Evolutionary conservation across 176 grass and related monocot species (phyloP).

Genomic region (Carex scoparia): DNA sequence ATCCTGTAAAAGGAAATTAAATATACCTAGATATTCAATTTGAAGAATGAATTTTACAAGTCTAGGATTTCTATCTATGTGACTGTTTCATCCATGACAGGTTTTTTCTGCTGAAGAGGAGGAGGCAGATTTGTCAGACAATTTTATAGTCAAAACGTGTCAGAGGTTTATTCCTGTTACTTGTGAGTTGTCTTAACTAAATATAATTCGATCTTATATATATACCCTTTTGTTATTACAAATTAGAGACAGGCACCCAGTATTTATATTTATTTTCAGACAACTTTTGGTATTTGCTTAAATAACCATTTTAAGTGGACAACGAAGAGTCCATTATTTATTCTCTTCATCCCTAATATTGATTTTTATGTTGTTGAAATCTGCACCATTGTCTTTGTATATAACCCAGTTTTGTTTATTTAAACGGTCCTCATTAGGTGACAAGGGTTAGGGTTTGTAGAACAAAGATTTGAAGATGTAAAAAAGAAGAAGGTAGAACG

Average conservation of each 20-base stretch:
- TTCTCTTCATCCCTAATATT: background rate
- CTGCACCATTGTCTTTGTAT: background rate
- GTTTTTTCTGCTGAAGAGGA: conserved; percentile 75
- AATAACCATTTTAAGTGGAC: background rate
- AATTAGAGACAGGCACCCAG: background rate
- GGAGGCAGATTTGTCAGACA: conserved; percentile 84
- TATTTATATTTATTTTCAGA: conserved; percentile 8
- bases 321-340: background rate
- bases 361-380: background rate
- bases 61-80: conserved; percentile 17
- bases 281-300: background rate
- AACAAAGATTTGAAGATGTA: background rate
- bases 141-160: conserved; percentile 98
- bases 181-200: conserved; percentile 37
- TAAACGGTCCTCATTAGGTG: background rate
- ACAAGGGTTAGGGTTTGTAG: background rate
- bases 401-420: background rate
- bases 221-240: background rate
- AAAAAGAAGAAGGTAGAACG: background rate
- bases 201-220: background rate
- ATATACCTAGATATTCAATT: conserved; percentile 2
- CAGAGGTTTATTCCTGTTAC: conserved; percentile 93
- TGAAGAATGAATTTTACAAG: background rate
- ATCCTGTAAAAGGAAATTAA: background rate
- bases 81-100: conserved; percentile 43